Conservation (phyloP, 352 stramenopile species). For the Globisporangium yorkense region DNA sequence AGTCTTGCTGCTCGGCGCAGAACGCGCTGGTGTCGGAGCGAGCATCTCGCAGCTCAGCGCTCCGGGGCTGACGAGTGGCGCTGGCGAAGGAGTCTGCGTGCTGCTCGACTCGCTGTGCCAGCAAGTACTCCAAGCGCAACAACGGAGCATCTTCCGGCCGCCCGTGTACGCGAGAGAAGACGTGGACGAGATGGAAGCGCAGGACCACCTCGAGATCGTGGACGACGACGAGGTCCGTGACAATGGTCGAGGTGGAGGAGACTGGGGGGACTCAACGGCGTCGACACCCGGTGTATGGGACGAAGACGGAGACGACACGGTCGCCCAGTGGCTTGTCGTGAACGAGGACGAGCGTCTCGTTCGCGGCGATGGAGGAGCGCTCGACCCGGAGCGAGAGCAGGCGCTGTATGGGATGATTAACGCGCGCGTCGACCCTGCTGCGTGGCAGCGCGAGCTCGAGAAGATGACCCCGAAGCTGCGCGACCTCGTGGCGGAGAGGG, state of each 20-base stretch:
- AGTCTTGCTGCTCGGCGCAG: constrained; percentile 45
- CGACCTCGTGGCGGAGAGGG: constrained; percentile 17
- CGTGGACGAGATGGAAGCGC: constrained; percentile 33
- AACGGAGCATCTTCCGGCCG: constrained; percentile 9
- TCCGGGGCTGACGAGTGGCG: constrained; percentile 30
- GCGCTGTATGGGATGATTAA: constrained; percentile 32
- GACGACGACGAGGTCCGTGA: constrained; percentile 14
- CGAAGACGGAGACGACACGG: constrained; percentile 25
- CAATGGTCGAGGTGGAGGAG: neutral
- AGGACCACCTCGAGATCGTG: constrained; percentile 35
- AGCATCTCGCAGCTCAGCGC: constrained; percentile 27
- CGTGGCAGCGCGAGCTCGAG: constrained; percentile 32
- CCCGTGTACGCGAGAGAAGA: constrained; percentile 33
- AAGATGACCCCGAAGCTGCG: constrained; percentile 34
- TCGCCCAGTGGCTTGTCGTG: constrained; percentile 37
- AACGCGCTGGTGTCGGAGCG: constrained; percentile 29
- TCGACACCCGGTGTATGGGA: constrained; percentile 10
- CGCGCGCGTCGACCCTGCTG: constrained; percentile 26
- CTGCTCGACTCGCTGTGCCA: constrained; percentile 43
- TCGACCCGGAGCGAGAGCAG: neutral
- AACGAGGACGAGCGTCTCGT: constrained; percentile 19
- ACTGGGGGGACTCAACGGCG: constrained; percentile 27
- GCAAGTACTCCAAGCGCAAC: constrained; percentile 20
- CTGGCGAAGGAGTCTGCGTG: constrained; percentile 43
- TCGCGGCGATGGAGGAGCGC: neutral